Evolutionary conservation across 164 flowering plant species (phyloP).

Genomic region (Aristolochia contorta): DNA sequence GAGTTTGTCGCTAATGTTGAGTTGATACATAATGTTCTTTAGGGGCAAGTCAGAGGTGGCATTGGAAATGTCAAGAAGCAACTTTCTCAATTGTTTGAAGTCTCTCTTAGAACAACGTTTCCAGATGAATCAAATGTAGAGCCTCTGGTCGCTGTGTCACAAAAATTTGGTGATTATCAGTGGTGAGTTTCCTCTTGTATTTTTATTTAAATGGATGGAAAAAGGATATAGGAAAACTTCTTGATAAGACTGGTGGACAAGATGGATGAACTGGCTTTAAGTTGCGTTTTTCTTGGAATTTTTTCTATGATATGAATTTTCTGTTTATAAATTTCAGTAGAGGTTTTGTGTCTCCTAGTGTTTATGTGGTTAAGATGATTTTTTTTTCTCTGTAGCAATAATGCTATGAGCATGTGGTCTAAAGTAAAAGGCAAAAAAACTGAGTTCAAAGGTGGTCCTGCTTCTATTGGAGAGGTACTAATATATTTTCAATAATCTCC

Average conservation of each 20-base stretch:
- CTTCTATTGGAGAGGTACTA: constrained; percentile 69
- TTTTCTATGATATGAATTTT: not conserved
- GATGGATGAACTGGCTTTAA: not conserved
- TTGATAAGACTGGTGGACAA: not conserved
- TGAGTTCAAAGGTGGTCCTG: constrained; percentile 53
- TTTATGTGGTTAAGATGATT: not conserved
- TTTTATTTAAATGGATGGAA: not conserved
- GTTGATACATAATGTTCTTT: not conserved
- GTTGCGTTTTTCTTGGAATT: not conserved
- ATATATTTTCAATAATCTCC: not conserved
- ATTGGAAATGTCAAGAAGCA: constrained; percentile 53
- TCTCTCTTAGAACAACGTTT: constrained; percentile 42
- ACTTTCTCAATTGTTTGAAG: constrained; percentile 49
- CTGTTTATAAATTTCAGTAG: not conserved
- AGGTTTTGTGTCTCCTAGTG: not conserved
- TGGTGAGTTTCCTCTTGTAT: constrained; percentile 33
- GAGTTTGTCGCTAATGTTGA: not conserved
- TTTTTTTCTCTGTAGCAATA: constrained; percentile 45
- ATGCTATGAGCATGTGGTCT: constrained; percentile 81
- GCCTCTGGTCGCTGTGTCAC: constrained; percentile 55
- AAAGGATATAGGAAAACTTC: no score
- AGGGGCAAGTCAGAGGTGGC: constrained; percentile 36
- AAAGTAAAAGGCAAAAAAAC: constrained; percentile 54
- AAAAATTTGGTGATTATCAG: constrained; percentile 76
- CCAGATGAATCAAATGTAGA: constrained; percentile 49